Evolutionary conservation across 2,329 filamentous ascomycete genomes (phyloP).

Genomic region (Ophiostoma sp.): DNA sequence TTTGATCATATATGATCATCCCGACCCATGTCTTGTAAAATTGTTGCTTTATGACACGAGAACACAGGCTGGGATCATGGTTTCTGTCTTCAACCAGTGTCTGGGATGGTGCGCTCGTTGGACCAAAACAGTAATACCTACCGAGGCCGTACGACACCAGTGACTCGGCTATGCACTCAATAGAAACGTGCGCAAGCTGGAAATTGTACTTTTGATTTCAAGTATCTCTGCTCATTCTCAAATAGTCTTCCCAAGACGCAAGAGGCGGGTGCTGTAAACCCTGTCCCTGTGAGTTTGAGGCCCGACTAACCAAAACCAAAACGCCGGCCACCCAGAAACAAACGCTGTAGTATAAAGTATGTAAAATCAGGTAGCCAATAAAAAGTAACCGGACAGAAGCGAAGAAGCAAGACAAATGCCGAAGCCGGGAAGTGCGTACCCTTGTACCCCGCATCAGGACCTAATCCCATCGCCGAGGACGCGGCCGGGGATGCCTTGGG

Average conservation of each 20-base stretch:
- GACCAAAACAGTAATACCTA: constrained; percentile 16
- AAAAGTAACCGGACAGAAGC: not conserved
- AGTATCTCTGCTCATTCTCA: no score
- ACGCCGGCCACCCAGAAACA: not conserved
- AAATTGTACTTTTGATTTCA: no score
- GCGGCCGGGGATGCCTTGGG: constrained; percentile 5
- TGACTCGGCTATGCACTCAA: not conserved
- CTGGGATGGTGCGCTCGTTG: not conserved
- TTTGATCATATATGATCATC: not conserved
- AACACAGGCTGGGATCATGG: not conserved
- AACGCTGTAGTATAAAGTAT: not conserved
- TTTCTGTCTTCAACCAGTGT: not conserved
- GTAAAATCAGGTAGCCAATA: not conserved
- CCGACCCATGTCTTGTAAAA: not conserved
- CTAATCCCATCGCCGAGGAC: constrained; percentile 14
- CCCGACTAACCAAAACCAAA: not conserved
- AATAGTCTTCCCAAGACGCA: not conserved
- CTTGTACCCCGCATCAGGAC: no score
- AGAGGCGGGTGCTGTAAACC: constrained; percentile 1
- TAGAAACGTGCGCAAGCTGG: not conserved
- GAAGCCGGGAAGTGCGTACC: not conserved
- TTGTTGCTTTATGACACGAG: not conserved
- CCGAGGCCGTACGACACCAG: constrained; percentile 17
- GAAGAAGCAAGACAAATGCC: not conserved
- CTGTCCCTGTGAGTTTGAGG: not conserved